Percentiles rank a stretch among this genome's conserved stretches.
Evolutionary conservation across 306 rosid species (phyloP).

Genomic region (Arachis stenosperma): DNA sequence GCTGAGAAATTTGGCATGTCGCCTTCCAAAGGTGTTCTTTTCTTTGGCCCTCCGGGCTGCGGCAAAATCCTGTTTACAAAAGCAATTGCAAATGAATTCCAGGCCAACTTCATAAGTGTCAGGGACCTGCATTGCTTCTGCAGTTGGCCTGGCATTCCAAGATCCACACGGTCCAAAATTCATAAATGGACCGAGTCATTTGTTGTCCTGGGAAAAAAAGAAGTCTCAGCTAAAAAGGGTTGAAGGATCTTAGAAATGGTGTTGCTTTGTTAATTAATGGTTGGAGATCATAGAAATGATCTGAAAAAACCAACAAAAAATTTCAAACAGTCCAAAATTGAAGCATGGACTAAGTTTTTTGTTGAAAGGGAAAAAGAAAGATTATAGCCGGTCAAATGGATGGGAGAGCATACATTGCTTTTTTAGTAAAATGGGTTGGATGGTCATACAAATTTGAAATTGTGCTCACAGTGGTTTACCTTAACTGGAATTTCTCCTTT

Average conservation of each 20-base stretch:
- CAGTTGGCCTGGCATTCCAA: neutral
- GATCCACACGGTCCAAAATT: conserved; percentile 7
- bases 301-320: conserved; percentile 6
- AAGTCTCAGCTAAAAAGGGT: neutral
- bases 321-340: conserved; percentile 6
- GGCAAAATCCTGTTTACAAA: conserved; percentile 71
- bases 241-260: too few species aligned
- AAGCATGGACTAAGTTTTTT: neutral
- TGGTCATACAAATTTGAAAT: neutral
- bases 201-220: conserved; percentile 8
- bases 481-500: too few species aligned
- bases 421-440: conserved; percentile 29
- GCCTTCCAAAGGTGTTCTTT: conserved; percentile 77
- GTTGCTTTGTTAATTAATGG: too few species aligned
- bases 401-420: neutral
- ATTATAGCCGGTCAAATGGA: too few species aligned
- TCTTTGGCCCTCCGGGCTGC: conserved; percentile 77
- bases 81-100: conserved; percentile 75
- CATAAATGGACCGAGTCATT: neutral
- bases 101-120: conserved; percentile 72
- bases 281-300: too few species aligned
- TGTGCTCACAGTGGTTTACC: neutral
- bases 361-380: too few species aligned
- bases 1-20: conserved; percentile 86
- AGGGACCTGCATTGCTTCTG: conserved; percentile 65